Conservation (phyloP, 2,329 filamentous ascomycete species). For the Botrytis deweyae region DNA sequence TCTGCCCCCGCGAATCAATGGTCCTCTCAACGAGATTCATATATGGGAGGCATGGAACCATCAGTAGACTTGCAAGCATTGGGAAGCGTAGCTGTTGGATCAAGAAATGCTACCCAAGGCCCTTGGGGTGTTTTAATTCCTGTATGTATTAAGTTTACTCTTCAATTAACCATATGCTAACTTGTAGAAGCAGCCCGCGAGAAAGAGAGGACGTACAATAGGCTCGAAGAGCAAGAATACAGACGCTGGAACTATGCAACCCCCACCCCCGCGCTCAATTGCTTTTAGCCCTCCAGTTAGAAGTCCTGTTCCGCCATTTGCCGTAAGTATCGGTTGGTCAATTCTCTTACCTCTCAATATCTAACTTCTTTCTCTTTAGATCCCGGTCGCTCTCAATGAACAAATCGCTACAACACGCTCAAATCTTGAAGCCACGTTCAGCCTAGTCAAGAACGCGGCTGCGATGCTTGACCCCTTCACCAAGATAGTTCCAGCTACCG, state of each 20-base stretch:
- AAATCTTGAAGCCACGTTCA: not conserved
- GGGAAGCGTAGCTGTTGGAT: not conserved
- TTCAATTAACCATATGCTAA: not conserved
- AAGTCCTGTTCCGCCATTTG: not conserved
- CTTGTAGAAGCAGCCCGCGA: not conserved
- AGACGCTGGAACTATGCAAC: not conserved
- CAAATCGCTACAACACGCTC: not conserved
- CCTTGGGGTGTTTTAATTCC: not conserved
- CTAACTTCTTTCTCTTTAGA: not conserved
- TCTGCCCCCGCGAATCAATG: not conserved
- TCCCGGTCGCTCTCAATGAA: not conserved
- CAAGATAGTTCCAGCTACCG: not conserved
- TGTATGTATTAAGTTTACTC: not conserved
- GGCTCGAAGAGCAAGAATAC: not conserved
- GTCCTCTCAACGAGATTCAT: not conserved
- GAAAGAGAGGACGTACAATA: not conserved
- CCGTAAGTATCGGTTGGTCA: not conserved
- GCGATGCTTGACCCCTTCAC: not conserved
- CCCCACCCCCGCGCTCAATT: not conserved
- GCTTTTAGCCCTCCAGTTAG: not conserved
- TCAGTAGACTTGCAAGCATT: no score
- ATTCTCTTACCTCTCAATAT: not conserved
- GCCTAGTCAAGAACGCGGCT: not conserved
- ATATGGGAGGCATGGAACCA: not conserved
- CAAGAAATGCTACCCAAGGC: not conserved